Evolutionary conservation across 345 rosid genomes (phyloP), one percentile per base, ranked within the genome.

Genomic region (Acer saccharum): DNA sequence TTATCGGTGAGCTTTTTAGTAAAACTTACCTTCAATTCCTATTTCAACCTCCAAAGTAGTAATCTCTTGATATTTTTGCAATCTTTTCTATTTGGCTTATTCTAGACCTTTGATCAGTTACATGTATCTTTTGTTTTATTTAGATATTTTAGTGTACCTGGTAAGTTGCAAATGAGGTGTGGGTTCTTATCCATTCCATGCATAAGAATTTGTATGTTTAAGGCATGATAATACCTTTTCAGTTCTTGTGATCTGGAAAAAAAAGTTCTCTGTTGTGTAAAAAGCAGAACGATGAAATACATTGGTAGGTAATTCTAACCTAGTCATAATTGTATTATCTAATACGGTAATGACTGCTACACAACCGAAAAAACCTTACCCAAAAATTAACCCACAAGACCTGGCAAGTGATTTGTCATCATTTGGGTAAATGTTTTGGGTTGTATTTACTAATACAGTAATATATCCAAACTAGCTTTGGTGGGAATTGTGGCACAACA

Each of bases 1-100:
- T 83, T 94, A 91, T 77, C 94, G 93, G 99, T 96, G 74, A 87
- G 89, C 72, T 27, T 60, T 70, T 54, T 52, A 58, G 35, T 44
- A 20, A 6, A n/a, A 46, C 41, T 61, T 11, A 3, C 48, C 58
- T 16, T 12, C n/a, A 5, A 16, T 54, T 4, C n/a, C n/a, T 54
- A 16, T 3, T 54, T 17, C 58, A 54, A 54, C 58, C 4, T 54
- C n/a, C 58, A 14, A 54, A 54, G 58, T 54, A 54, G 58, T 54
- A 54, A 14, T 54, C 58, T 5, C n/a, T 4, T 44, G 48, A 20
- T 46, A 9, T 18, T 39, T 6, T 55, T 54, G 68, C 43, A 44
- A 25, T 8, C 14, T 27, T n/a, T 55, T 55, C 14, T 27, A 14
- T 78, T 46, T 18, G 50, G 41, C 17, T 35, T 63, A n/a, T 25